Base-by-base conservation (phyloP, 2,329 filamentous ascomycete genomes). In the Aspergillus pseudoterreus region DNA sequence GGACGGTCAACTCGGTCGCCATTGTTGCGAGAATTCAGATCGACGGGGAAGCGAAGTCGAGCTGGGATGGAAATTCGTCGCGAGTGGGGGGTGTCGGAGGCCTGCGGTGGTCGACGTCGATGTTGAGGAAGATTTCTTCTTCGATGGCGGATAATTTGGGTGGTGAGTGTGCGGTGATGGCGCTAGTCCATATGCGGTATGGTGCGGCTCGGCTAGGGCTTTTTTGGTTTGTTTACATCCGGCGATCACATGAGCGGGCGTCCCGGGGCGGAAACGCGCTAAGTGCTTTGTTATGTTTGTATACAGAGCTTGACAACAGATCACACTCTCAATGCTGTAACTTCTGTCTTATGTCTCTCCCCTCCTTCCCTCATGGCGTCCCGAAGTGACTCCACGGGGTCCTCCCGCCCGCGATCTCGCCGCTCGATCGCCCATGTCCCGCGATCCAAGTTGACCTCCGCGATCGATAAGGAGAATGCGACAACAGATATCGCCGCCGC, bases 1-100 rank as follows among this genome's bases (percentile, higher is more conserved):
- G 94, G 80, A 99, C 94, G 78, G 91, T 95, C 82, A 96, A 85
- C 84, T 96, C 91, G 85, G 91, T 96, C 77, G 91, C 91, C 91
- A 95, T 96, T 78, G 76, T 85, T 82, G 79, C 80, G 78, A 73
- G 68, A 73, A 72, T 74, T 76, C 74, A 76, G 67, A 67, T 66
- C 69, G 69, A 73, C 70, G 64, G 62, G 68, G 70, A 64, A 67
- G 63, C 63, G 63, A 59, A 64, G 66, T 71, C 68, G 65, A 68
- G 62, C 61, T 63, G 65, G 56, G 57, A 61, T 60, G 57, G 59
- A 63, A 61, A 63, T 63, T 61, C 61, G 63, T 66, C 55, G 62
- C 63, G 63, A 58, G 35, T 57, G 63, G 61, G 62, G 67, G 62
- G 61, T 61, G 61, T 62, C 59, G 58, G 58, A 17, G 61, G 59